These are phyloP conservation scores for Lizonia empirigonia DNA, from an alignment of 2,329 filamentous ascomycete species.

Conservation along the genomic window DNA sequence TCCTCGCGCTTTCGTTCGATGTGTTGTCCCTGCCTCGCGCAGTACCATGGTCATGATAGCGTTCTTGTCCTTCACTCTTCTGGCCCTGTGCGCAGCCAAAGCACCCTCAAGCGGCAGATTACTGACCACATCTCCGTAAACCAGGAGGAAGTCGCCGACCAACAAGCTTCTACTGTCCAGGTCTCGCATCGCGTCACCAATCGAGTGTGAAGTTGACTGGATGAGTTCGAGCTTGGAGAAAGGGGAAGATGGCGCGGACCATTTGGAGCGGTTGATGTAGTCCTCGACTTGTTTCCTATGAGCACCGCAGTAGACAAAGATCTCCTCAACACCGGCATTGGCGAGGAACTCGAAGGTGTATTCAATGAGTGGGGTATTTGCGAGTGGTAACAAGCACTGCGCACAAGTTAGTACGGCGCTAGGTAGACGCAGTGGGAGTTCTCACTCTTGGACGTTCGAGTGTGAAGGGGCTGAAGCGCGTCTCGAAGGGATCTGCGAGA, in stretches of 20 bases:
- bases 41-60: slow-evolving; percentile 98
- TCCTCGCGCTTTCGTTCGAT: slow-evolving; percentile 77
- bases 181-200: slow-evolving; percentile 93
- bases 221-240: slow-evolving; percentile 85
- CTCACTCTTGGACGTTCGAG: slow-evolving; percentile 81
- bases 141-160: slow-evolving; percentile 86
- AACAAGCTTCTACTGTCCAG: slow-evolving; percentile 85
- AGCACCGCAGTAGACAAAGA: slow-evolving; percentile 88
- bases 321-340: slow-evolving; percentile 91
- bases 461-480: slow-evolving; percentile 86
- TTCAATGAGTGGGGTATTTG: slow-evolving; percentile 93
- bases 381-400: slow-evolving; percentile 89
- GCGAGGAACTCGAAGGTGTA: slow-evolving; percentile 97
- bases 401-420: slow-evolving; percentile 26
- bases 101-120: slow-evolving; percentile 84
- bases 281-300: slow-evolving; percentile 86
- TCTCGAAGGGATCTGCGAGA: slow-evolving; percentile 93
- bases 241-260: slow-evolving; percentile 73
- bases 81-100: slow-evolving; percentile 77
- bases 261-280: slow-evolving; percentile 81
- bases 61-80: slow-evolving; percentile 83
- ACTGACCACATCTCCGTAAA: slow-evolving; percentile 90
- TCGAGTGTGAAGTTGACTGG: slow-evolving; percentile 82
- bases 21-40: slow-evolving; percentile 73
- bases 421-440: not conserved